Conservation (phyloP, 495 filamentous ascomycete genomes). For the Penicillium maclennaniae region DNA sequence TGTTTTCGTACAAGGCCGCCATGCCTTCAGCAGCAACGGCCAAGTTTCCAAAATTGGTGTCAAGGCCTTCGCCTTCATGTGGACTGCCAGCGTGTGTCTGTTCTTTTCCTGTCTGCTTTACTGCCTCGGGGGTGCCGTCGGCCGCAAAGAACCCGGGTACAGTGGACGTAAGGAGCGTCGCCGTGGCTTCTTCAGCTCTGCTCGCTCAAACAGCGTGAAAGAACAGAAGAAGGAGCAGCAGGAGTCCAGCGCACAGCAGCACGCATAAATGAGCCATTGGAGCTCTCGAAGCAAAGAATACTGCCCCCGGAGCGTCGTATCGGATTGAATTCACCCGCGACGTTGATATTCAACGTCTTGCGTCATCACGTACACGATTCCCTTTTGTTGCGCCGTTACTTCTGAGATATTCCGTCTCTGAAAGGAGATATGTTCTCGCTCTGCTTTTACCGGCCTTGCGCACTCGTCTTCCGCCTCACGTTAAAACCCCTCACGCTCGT, state of each 20-base stretch:
- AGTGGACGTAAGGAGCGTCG: conserved; percentile 40
- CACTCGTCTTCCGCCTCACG: neutral
- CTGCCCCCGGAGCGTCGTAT: neutral
- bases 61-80: conserved; percentile 82
- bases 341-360: conserved; percentile 4
- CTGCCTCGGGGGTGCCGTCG: conserved; percentile 49
- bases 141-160: conserved; percentile 37
- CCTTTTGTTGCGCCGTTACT: conserved; percentile 14
- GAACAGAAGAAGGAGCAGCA: conserved; percentile 35
- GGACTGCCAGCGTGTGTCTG: conserved; percentile 68
- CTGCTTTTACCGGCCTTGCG: conserved; percentile 4
- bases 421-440: conserved; percentile 5
- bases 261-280: conserved; percentile 21
- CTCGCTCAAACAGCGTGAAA: conserved; percentile 32
- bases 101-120: conserved; percentile 69
- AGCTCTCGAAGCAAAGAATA: neutral
- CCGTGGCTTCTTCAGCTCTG: conserved; percentile 42
- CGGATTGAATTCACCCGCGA: neutral
- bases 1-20: conserved; percentile 71
- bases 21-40: conserved; percentile 58
- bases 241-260: neutral
- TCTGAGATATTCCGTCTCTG: conserved; percentile 5
- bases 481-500: conserved; percentile 5
- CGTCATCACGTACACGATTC: conserved; percentile 8
- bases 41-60: conserved; percentile 59